phyloP scores from a whole-genome alignment of 2,329 filamentous ascomycete genomes.

The Colletotrichum sublineola region DNA sequence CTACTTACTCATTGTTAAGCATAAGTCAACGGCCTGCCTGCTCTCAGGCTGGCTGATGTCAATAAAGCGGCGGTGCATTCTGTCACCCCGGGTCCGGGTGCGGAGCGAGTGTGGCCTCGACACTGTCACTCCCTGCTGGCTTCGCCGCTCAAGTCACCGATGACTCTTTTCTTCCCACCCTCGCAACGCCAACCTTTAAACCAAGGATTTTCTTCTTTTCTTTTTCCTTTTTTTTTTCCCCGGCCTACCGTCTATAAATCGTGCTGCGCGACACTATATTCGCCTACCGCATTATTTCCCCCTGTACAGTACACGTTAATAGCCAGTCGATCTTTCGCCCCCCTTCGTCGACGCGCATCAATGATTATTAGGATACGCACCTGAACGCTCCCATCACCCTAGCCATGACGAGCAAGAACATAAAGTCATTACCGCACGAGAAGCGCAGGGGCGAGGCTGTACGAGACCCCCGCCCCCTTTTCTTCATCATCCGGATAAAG shows the following conservation, averaged over 20 bases:
- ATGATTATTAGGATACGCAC: constrained; percentile 51
- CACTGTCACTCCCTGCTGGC: constrained; percentile 28
- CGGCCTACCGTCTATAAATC: constrained; percentile 34
- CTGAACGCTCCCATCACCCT: constrained; percentile 40
- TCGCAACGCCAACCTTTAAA: constrained; percentile 12
- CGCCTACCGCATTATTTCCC: too few relatives aligned
- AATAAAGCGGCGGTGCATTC: constrained; percentile 30
- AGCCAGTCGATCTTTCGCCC: not conserved
- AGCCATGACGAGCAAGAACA: constrained; percentile 67
- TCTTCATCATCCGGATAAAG: not conserved
- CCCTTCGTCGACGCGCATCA: constrained; percentile 20
- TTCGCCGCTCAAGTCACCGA: constrained; percentile 40
- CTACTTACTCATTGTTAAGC: not conserved
- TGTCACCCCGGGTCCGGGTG: constrained; percentile 10
- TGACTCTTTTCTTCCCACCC: constrained; percentile 33
- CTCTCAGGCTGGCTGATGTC: not conserved
- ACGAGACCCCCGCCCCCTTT: constrained; percentile 48
- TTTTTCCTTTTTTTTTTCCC: not conserved
- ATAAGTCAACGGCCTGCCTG: not conserved
- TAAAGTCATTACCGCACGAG: constrained; percentile 79
- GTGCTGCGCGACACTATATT: not conserved
- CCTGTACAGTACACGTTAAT: not conserved
- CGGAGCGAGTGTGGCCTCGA: constrained; percentile 12
- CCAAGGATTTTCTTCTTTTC: not conserved
- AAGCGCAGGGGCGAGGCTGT: constrained; percentile 89